Base-by-base conservation (phyloP, 176 grass and related monocot genomes). In the Puccinellia tenuiflora region DNA sequence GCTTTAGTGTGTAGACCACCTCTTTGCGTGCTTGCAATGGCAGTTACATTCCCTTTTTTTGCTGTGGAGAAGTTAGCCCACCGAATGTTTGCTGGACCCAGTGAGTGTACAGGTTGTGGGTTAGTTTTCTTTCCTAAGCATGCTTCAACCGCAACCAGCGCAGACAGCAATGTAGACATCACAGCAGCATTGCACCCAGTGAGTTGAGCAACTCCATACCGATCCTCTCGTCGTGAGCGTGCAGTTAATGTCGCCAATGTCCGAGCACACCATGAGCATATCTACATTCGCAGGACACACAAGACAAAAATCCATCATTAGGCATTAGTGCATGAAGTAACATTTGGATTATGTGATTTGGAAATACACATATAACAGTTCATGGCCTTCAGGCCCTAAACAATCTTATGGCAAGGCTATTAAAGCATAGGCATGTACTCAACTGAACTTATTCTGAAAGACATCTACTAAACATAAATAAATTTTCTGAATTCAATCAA, bases 91-190 rank as follows among this genome's bases (percentile, higher is more conserved):
- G 86, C 86, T 51, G 89, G 83, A 68, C 86, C 89, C 81, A 88
- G 40, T 26, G 88, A 87, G 39, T 88, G 78, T 38, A 73, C 63
- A 50, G 81, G 80, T 45, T 82, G 79, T 34, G 86, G 79, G 40
- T 73, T 91, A 18, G 89, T 96, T 88, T 90, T 99, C 89, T 99
- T 99, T 67, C 96, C 96, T 78, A 96, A 70, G 81, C 89, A 96
- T 61, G 91, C 87, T 86, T 99, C 96, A 46, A 96, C 86, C 20
- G 81, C 91, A 40, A 99, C 71, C 25, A 99, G 79, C 64, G 93
- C 86, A 81, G 96, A 92, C 37, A 99, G 52, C 80, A 99, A 86
- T 2, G 87, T 99, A 24, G 89, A 86, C 83, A 99, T 80, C 45
- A 80, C 89, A 90, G 91, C 83, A 68, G 80, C 86, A 84, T 99